Base-by-base conservation (phyloP, 306 rosid genomes). In the Mucuna pruriens region DNA sequence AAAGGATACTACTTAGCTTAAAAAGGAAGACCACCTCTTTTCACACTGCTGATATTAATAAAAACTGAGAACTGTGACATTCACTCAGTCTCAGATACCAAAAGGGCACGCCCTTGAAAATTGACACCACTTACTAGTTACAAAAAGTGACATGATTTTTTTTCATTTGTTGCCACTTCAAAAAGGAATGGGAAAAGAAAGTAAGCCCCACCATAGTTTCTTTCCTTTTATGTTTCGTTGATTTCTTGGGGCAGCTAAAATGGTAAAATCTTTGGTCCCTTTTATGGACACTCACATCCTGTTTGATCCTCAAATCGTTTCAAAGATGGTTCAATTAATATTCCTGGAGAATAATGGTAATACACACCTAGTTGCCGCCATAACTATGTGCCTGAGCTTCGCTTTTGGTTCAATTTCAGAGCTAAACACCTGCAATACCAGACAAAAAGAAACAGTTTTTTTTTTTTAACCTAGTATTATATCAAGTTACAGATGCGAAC, bases 331-430 rank as follows among this genome's bases (percentile, higher is more conserved):
- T 71, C 66, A 36, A 39, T 54, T 71, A 38, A 40, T 25, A 17
- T 63, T 22, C 12, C 25, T 22, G 31, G 15, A 52, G 36, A 38
- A 49, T n/a, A 51, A 45, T 34, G 58, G 15, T 16, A 62, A 46
- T 63, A 38, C 74, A 70, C 79, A 91, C 98, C 99, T 96, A 36
- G 99, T 96, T 71, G 99, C 99, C 3, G 89, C 94, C 97, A 96
- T 90, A 54, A 96, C 92, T 77, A 96, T 84, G 85, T 85, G 85
- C 86, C 83, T 90, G 82, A 96, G 89, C 88, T 87, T 96, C 87
- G 72, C 91, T 80, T 82, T 92, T 11, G 99, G 97, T 66, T 92
- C 98, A 45, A 61, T 55, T 61, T 96, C 99, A 58, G 90, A 85
- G 82, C 91, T 90, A 83, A 95, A 80, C 38, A 93, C 85, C 99